Evolutionary conservation across 2,329 filamentous ascomycete genomes (phyloP).

Genomic region (Coniochaeta sp.): DNA sequence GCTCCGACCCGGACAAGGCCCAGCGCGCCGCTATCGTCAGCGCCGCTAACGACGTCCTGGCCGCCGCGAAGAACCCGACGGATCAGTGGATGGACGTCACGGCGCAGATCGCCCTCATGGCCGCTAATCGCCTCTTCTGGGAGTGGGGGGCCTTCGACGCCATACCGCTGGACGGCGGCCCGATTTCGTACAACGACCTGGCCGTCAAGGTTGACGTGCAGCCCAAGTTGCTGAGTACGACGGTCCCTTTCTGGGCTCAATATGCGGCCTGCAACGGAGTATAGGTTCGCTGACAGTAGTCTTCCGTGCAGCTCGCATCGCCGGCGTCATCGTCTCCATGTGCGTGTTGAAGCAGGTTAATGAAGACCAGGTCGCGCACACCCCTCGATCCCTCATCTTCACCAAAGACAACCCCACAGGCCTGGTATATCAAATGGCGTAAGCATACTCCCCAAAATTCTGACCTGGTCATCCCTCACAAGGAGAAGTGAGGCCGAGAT

Average conservation of each 20-base stretch:
- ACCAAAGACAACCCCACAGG: conserved; percentile 6
- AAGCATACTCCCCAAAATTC: conserved; percentile 4
- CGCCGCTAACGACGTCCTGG: conserved; percentile 4
- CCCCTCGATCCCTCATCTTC: conserved; percentile 9
- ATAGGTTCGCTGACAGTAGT: not conserved
- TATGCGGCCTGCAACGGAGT: not conserved
- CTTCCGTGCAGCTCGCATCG: not conserved
- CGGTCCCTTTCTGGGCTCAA: not conserved
- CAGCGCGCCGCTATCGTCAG: conserved; percentile 6
- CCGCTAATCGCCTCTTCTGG: conserved; percentile 14
- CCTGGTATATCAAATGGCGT: conserved; percentile 6
- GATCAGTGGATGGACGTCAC: conserved; percentile 11
- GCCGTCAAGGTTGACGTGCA: conserved; percentile 9
- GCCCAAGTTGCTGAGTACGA: conserved; percentile 9
- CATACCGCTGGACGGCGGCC: conserved; percentile 9
- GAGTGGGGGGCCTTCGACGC: conserved; percentile 16
- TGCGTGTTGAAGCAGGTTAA: conserved; percentile 8
- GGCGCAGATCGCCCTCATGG: conserved; percentile 13
- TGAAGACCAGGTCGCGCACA: conserved; percentile 9
- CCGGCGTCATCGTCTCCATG: conserved; percentile 12
- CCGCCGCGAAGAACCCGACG: conserved; percentile 2
- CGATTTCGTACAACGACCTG: conserved; percentile 13
- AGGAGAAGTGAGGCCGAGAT: too few species aligned
- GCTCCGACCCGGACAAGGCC: conserved; percentile 3
- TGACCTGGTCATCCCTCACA: not conserved